Evolutionary conservation across 768 basidiomycete genomes (phyloP).

Genomic region (Candolleomyces efflorescens): DNA sequence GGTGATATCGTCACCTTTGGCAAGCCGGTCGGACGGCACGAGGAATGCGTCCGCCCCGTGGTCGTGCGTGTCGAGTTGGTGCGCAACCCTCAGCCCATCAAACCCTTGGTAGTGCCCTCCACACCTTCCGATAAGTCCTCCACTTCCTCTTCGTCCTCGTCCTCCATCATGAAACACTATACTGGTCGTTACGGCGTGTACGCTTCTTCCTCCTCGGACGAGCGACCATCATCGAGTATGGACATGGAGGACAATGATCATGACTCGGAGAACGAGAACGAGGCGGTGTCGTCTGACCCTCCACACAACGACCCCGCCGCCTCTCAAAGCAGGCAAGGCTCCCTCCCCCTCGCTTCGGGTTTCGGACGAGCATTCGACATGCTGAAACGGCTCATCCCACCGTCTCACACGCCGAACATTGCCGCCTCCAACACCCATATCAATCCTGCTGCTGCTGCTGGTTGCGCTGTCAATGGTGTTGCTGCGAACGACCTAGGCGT

Average conservation of each 20-base stretch:
- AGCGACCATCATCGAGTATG: slow-evolving; percentile 29
- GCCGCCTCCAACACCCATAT: slow-evolving; percentile 1
- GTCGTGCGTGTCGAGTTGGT: slow-evolving; percentile 57
- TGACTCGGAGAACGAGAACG: slow-evolving; percentile 54
- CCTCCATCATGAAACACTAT: slow-evolving; percentile 19
- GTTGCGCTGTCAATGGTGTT: no score
- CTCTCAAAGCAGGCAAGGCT: slow-evolving; percentile 13
- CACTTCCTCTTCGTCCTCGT: slow-evolving; percentile 2
- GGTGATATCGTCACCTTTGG: slow-evolving; percentile 77
- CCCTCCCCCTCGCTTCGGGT: slow-evolving; percentile 14
- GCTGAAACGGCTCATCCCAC: slow-evolving; percentile 28
- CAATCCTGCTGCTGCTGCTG: not conserved
- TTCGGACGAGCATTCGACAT: slow-evolving; percentile 27
- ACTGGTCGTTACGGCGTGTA: slow-evolving; percentile 66
- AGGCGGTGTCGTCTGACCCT: slow-evolving; percentile 32
- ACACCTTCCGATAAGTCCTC: slow-evolving; percentile 17
- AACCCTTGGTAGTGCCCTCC: slow-evolving; percentile 27
- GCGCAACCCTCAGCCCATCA: slow-evolving; percentile 25
- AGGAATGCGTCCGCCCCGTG: slow-evolving; percentile 58
- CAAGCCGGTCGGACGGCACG: slow-evolving; percentile 64
- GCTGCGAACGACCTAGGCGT: not conserved
- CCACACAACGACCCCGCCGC: not conserved
- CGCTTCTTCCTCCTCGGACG: slow-evolving; percentile 39
- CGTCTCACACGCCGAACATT: slow-evolving; percentile 15
- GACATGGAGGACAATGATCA: slow-evolving; percentile 20